A percentile compares a stretch with the other conserved stretches of the same genome.
These are phyloP conservation scores for Pilaira anomala DNA, from an alignment of 192 early-diverging fungal genomes.

Conservation along the genomic window DNA sequence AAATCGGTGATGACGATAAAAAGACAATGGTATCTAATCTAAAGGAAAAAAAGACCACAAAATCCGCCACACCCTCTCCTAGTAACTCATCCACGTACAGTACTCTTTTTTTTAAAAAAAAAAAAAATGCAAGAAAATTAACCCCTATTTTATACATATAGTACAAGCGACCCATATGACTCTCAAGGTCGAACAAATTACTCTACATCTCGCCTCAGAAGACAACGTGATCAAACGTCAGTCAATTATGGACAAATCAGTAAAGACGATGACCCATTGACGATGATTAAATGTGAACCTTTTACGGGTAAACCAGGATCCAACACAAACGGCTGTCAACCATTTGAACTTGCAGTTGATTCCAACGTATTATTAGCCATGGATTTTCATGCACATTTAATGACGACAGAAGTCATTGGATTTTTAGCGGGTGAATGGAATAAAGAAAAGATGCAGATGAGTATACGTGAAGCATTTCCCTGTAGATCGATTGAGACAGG, in stretches of 20 bases:
- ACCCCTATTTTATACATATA: conserved; percentile 4
- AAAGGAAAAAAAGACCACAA: neutral
- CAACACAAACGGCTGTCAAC: conserved; percentile 66
- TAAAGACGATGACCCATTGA: conserved; percentile 62
- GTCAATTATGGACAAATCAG: conserved; percentile 41
- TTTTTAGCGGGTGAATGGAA: conserved; percentile 82
- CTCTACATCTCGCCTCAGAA: conserved; percentile 52
- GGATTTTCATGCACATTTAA: conserved; percentile 93
- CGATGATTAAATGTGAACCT: conserved; percentile 81
- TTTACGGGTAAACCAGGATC: conserved; percentile 71
- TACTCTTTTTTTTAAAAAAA: neutral
- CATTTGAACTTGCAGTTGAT: conserved; percentile 71
- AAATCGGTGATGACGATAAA: neutral
- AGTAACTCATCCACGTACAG: neutral
- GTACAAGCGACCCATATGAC: conserved; percentile 32
- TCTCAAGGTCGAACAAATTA: conserved; percentile 51
- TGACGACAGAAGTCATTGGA: conserved; percentile 86
- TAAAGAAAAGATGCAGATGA: conserved; percentile 47
- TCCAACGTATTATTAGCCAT: conserved; percentile 77
- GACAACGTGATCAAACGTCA: conserved; percentile 38
- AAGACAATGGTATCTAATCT: neutral
- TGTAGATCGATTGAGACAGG: conserved; percentile 71
- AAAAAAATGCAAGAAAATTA: conserved; percentile 10
- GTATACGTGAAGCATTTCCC: conserved; percentile 66
- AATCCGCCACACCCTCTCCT: conserved; percentile 6